Percentiles rank a stretch among this genome's conserved stretches.
These are phyloP conservation scores for Melampsora larici-populina DNA, from an alignment of 1,284 basidiomycete genomes.

Conservation along the genomic window DNA sequence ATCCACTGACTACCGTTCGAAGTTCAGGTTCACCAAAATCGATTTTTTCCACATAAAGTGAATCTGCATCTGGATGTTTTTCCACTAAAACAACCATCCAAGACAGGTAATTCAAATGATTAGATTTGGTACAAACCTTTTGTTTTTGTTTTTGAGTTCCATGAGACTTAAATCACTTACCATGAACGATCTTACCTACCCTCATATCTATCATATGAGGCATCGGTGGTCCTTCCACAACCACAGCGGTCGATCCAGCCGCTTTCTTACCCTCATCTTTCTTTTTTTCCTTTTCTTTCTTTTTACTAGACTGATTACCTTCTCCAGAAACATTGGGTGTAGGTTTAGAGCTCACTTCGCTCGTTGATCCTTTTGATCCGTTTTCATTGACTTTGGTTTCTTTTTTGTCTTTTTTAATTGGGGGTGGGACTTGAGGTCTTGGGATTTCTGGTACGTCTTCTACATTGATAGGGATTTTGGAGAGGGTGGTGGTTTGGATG, in stretches of 20 bases:
- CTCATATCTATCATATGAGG: conserved; percentile 93
- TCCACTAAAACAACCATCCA: conserved; percentile 61
- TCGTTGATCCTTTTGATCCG: conserved; percentile 16
- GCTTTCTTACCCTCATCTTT: conserved; percentile 57
- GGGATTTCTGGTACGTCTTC: conserved; percentile 62
- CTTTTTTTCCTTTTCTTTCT: conserved; percentile 45
- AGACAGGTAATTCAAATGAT: no score
- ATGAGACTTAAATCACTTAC: conserved; percentile 61
- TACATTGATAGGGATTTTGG: conserved; percentile 57
- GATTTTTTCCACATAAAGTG: conserved; percentile 89
- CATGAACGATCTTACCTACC: conserved; percentile 74
- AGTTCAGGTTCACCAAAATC: conserved; percentile 89
- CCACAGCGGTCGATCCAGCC: conserved; percentile 54
- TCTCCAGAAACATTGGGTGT: not conserved
- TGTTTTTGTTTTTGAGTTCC: no score
- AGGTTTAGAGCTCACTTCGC: conserved; percentile 14
- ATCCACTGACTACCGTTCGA: conserved; percentile 86
- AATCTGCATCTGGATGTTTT: conserved; percentile 90
- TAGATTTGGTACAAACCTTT: no score
- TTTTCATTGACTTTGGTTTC: conserved; percentile 41
- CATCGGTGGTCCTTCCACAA: conserved; percentile 70
- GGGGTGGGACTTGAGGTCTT: conserved; percentile 64
- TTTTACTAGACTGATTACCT: conserved; percentile 29
- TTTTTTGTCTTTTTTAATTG: conserved; percentile 61
- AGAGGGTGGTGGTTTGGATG: conserved; percentile 53